Percentiles rank a stretch among this genome's conserved stretches.
phyloP scores from a whole-genome alignment of 2,329 filamentous ascomycete species.

The Xenoacremonium recifei region DNA sequence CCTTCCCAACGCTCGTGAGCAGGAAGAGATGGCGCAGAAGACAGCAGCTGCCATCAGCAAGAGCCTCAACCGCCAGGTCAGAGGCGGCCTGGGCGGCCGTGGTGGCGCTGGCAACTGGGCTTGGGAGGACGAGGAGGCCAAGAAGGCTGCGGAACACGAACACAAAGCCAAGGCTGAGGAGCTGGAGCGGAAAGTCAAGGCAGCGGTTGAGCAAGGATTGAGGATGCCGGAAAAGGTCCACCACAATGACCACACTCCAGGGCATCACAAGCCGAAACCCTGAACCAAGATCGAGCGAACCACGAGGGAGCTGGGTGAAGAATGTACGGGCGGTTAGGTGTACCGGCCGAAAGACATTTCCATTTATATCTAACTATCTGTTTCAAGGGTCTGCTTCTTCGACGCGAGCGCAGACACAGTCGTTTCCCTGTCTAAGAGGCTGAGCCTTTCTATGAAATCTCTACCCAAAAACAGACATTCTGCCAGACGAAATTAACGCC shows the following conservation, averaged over 20 bases:
- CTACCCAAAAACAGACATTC: too few relatives aligned
- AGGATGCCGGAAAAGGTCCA: slow-evolving; percentile 47
- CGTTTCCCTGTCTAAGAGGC: too few relatives aligned
- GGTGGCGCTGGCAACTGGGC: slow-evolving; percentile 64
- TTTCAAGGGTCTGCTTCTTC: too few relatives aligned
- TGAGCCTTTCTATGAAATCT: too few relatives aligned
- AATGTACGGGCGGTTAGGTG: too few relatives aligned
- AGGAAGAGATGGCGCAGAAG: slow-evolving; percentile 33
- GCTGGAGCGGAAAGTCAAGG: slow-evolving; percentile 41
- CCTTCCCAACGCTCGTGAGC: slow-evolving; percentile 31
- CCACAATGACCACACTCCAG: slow-evolving; percentile 14
- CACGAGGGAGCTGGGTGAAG: too few relatives aligned
- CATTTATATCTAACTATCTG: too few relatives aligned
- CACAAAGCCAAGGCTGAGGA: slow-evolving; percentile 32
- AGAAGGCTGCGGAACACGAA: slow-evolving; percentile 15
- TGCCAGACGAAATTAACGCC: too few relatives aligned
- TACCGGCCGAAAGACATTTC: too few relatives aligned
- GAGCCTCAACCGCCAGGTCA: slow-evolving; percentile 23
- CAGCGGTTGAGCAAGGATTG: slow-evolving; percentile 48
- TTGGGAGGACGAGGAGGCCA: slow-evolving; percentile 36
- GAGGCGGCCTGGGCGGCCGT: slow-evolving; percentile 38
- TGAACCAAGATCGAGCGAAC: too few relatives aligned
- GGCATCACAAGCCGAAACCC: slow-evolving; percentile 7
- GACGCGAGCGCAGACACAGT: too few relatives aligned
- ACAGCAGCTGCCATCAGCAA: slow-evolving; percentile 33